A percentile compares a stretch with the other conserved stretches of the same genome.
phyloP scores from a whole-genome alignment of 176 grass and related monocot species.

The Pontederia paniculata region DNA sequence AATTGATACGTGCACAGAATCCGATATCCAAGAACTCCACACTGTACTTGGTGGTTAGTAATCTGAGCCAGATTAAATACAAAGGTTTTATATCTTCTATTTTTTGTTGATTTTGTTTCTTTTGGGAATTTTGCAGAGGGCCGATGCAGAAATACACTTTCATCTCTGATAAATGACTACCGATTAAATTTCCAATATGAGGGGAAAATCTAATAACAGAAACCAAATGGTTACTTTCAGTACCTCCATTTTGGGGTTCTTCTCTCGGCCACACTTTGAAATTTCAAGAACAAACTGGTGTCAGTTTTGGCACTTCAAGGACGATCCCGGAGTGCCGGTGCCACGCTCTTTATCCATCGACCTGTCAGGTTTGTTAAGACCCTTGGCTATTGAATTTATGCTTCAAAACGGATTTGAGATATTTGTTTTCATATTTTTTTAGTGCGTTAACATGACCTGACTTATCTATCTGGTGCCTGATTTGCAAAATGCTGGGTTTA shows the following conservation, averaged over 20 bases:
- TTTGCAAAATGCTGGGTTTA: too few species aligned
- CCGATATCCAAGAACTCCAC: conserved; percentile 88
- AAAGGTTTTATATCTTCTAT: conserved; percentile 3
- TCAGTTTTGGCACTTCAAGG: too few species aligned
- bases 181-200: conserved; percentile 80
- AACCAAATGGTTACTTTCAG: background rate
- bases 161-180: conserved; percentile 62
- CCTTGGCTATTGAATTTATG: too few species aligned
- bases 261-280: background rate
- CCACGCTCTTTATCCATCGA: too few species aligned
- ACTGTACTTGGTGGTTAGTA: conserved; percentile 80
- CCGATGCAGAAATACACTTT: conserved; percentile 69
- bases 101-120: conserved; percentile 11
- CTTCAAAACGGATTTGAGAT: too few species aligned
- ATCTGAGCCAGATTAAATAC: background rate
- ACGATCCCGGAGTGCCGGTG: too few species aligned
- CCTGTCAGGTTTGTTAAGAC: too few species aligned
- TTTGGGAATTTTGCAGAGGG: conserved; percentile 50
- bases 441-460: too few species aligned
- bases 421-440: too few species aligned
- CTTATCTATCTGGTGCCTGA: too few species aligned
- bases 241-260: background rate
- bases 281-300: too few species aligned
- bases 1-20: conserved; percentile 83
- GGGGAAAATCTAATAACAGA: conserved; percentile 61